These are phyloP conservation scores for Tolypocladium amazonense DNA, from an alignment of 2,329 filamentous ascomycete species.

Conservation along the genomic window DNA sequence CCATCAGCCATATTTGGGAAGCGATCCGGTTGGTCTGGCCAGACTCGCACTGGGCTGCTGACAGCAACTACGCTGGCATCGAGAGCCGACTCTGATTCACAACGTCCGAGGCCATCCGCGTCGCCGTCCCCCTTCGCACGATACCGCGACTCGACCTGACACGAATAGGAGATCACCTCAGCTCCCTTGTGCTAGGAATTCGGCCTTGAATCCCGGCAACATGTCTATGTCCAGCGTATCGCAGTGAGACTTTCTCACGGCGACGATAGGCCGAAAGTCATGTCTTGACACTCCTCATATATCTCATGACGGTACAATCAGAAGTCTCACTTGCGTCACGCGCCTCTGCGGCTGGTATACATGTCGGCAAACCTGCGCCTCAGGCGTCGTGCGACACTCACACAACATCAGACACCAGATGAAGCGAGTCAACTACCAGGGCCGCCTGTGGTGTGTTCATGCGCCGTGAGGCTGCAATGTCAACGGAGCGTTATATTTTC, in stretches of 20 bases:
- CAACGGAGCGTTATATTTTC: not conserved
- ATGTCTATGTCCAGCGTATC: not conserved
- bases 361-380: not conserved
- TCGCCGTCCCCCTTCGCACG: not conserved
- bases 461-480: not conserved
- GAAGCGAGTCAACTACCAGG: not conserved
- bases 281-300: not conserved
- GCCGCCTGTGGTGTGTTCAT: not conserved
- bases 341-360: not conserved
- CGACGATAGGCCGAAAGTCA: not conserved
- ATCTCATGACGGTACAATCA: not conserved
- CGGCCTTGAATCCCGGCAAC: not conserved
- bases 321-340: not conserved
- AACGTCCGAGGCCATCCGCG: not conserved
- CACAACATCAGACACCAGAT: constrained; percentile 1
- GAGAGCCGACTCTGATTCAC: constrained; percentile 64
- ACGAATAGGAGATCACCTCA: not conserved
- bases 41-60: constrained; percentile 71
- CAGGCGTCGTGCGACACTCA: not conserved
- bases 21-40: constrained; percentile 88
- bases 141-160: not conserved
- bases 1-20: constrained; percentile 77
- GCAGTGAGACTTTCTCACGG: not conserved
- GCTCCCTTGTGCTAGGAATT: not conserved
- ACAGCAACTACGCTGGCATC: constrained; percentile 55